Evolutionary conservation across 768 basidiomycete species (phyloP).

Genomic region (Gloeopeniophorella convolvens): DNA sequence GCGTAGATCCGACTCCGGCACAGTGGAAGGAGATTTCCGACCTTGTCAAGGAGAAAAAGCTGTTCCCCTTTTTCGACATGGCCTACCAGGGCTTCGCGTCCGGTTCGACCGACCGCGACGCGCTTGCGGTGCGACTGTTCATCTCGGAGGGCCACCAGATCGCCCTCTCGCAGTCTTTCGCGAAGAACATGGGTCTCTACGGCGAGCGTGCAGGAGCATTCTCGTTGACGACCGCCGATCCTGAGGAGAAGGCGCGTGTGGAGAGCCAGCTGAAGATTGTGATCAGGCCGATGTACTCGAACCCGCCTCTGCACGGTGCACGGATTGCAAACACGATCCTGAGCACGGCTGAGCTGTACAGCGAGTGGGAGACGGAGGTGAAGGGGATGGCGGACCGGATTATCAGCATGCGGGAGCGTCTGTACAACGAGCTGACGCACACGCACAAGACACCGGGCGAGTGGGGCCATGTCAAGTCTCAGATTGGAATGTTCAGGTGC

Average conservation of each 20-base stretch:
- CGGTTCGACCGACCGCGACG: conserved; percentile 83
- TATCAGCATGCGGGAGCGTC: conserved; percentile 82
- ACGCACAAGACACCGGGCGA: conserved; percentile 86
- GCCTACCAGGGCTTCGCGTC: conserved; percentile 99
- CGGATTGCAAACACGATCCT: conserved; percentile 83
- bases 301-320: conserved; percentile 90
- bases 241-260: conserved; percentile 78
- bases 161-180: conserved; percentile 91
- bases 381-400: conserved; percentile 95
- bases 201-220: conserved; percentile 98
- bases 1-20: conserved; percentile 87
- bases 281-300: conserved; percentile 95
- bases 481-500: conserved; percentile 98
- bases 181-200: conserved; percentile 99
- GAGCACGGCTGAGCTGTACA: conserved; percentile 62
- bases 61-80: conserved; percentile 99
- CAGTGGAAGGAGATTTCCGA: conserved; percentile 93
- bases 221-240: conserved; percentile 64
- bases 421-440: conserved; percentile 72
- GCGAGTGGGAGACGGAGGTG: conserved; percentile 87
- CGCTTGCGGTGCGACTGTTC: conserved; percentile 93
- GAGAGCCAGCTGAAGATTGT: conserved; percentile 95
- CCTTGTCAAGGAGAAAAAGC: conserved; percentile 77
- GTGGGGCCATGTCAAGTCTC: conserved; percentile 92
- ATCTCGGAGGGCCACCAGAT: conserved; percentile 85